Evolutionary conservation across 2,329 filamentous ascomycete genomes (phyloP), one percentile per base, ranked within the genome.

Genomic region (Scorias spongiosa): DNA sequence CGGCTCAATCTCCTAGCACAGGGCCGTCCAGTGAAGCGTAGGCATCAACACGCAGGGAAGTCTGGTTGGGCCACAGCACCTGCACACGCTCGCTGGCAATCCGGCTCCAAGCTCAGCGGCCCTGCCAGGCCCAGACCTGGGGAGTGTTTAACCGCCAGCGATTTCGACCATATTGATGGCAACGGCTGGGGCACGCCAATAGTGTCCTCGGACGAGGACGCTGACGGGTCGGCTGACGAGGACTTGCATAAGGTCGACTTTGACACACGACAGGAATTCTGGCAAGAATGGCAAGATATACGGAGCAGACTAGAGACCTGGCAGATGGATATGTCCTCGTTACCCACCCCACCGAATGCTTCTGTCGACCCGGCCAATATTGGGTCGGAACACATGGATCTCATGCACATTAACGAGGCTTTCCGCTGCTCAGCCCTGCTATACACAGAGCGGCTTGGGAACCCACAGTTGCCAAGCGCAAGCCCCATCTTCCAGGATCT

Each of bases 351-450:
- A 36, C 44, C 52, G 11, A 41, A 51, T 15, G 52, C 49, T 17
- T 12, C 32, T 3, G 11, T 36, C 5, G 32, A 36, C 32, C 15
- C 44, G 37, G 41, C 45, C 44, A 11, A 14, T 20, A 39, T 47
- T 38, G 41, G 47, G 0, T 66, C 74, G 9, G 71, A 71, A 7
- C 82, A 91, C 58, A 65, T 78, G 17, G 86, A 93, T 50, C 70
- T 94, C 10, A 74, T 79, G 29, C 84, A 87, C 54, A 81, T 94
- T 42, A 93, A 84, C 15, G 86, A 94, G 61, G 83, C 83, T 10
- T 95, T 94, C 70, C 83, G 88, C 14, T 87, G 91, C 61, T 80
- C 87, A 0, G 88, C 87, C 0, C 72, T 95, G 29, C 73, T 95
- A 10, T 95, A 94, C 66, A 88, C 83, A 9, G 86, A 93, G 66